Conservation (phyloP, 2,329 filamentous ascomycete species). For the Microthyrium microscopicum region DNA sequence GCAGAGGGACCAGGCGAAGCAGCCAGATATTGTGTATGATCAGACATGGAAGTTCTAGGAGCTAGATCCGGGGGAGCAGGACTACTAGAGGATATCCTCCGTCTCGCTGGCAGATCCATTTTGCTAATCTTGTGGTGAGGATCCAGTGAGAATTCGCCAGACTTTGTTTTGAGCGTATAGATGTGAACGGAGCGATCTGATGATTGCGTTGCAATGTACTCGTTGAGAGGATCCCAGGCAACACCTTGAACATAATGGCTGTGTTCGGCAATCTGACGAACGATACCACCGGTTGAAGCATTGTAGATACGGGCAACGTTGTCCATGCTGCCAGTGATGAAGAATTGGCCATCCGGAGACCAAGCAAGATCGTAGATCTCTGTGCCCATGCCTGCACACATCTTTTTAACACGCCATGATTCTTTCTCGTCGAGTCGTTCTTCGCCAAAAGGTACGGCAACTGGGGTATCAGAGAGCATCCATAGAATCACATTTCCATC, state of each 20-base stretch:
- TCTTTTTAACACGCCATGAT: conserved; percentile 90
- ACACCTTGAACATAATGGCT: conserved; percentile 98
- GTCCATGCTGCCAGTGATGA: conserved; percentile 99
- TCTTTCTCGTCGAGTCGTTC: conserved; percentile 87
- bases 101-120: conserved; percentile 78
- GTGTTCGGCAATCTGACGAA: conserved; percentile 91
- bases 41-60: conserved; percentile 44
- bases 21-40: conserved; percentile 38
- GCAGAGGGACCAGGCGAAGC: conserved; percentile 81
- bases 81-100: conserved; percentile 81
- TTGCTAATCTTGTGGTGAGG: conserved; percentile 69
- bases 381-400: conserved; percentile 86
- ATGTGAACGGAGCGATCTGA: conserved; percentile 97
- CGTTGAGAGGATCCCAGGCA: conserved; percentile 94
- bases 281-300: conserved; percentile 66
- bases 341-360: conserved; percentile 92
- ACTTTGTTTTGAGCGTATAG: conserved; percentile 89
- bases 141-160: conserved; percentile 76
- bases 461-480: conserved; percentile 69
- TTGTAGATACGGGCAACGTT: conserved; percentile 97
- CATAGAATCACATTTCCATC: conserved; percentile 95
- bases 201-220: conserved; percentile 95
- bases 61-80: conserved; percentile 75
- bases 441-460: conserved; percentile 52
- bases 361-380: conserved; percentile 98